A percentile compares a stretch with the other conserved stretches of the same genome.
phyloP scores from a whole-genome alignment of 306 rosid genomes.

The Quercus mongolica region DNA sequence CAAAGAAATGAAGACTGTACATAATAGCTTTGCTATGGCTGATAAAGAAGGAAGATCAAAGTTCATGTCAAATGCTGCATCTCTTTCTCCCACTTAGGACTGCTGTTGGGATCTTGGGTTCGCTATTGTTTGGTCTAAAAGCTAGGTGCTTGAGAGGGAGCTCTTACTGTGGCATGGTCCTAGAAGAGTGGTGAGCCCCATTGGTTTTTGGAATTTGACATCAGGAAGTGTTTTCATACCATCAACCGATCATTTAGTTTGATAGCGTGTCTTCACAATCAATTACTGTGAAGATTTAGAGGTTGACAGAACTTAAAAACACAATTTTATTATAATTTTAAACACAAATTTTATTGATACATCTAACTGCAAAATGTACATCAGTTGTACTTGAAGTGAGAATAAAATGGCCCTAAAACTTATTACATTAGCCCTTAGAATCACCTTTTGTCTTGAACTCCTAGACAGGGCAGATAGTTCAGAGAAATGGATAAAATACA shows the following conservation, averaged over 20 bases:
- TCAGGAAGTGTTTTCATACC: too few relatives aligned
- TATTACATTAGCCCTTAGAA: constrained; percentile 19
- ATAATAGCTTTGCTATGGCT: too few relatives aligned
- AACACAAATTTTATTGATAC: not conserved
- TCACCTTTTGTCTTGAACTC: constrained; percentile 1
- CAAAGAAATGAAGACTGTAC: too few relatives aligned
- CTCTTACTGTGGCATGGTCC: too few relatives aligned
- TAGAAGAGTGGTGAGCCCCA: too few relatives aligned
- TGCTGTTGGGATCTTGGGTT: too few relatives aligned
- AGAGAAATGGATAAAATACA: constrained; percentile 18
- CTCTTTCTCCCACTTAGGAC: too few relatives aligned
- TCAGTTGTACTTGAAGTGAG: not conserved
- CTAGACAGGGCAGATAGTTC: constrained; percentile 4
- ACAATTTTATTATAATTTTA: not conserved
- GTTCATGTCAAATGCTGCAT: too few relatives aligned
- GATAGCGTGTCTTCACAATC: not conserved
- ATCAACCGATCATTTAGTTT: not conserved
- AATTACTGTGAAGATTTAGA: not conserved
- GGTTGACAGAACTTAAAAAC: not conserved
- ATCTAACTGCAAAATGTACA: not conserved
- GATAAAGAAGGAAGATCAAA: too few relatives aligned
- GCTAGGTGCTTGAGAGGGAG: too few relatives aligned
- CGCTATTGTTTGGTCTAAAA: too few relatives aligned
- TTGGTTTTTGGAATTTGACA: too few relatives aligned
- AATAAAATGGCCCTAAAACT: constrained; percentile 10